Percentiles rank a stretch among this genome's conserved stretches.
phyloP scores from a whole-genome alignment of 495 filamentous ascomycete genomes.

The Sphaerosporella brunnea region DNA sequence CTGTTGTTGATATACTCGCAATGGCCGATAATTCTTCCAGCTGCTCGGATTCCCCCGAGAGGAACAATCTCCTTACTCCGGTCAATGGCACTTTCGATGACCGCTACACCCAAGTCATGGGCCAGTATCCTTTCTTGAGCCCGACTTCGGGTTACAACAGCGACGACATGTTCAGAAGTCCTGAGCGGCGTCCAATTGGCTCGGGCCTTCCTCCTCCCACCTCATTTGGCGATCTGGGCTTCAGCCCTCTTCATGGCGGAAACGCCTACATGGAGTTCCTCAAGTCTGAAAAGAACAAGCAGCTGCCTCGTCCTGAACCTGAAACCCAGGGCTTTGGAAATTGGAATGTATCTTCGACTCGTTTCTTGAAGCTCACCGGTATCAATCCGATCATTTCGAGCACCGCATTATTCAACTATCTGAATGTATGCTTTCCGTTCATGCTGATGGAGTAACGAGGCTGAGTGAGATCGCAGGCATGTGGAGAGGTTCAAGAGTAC shows the following conservation, averaged over 20 bases:
- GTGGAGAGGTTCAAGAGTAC: conserved; percentile 6
- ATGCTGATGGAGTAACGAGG: too few species aligned
- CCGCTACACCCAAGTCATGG: conserved; percentile 17
- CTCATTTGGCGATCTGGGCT: background rate
- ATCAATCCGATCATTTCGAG: conserved; percentile 5
- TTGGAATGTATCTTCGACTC: conserved; percentile 5
- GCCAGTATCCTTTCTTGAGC: conserved; percentile 13
- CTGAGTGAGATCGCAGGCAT: too few species aligned
- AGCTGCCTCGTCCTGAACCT: background rate
- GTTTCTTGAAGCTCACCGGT: conserved; percentile 16
- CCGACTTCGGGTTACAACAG: background rate
- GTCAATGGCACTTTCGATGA: conserved; percentile 9
- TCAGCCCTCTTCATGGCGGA: background rate
- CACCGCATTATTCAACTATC: conserved; percentile 9
- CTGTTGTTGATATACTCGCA: too few species aligned
- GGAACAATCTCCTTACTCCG: background rate
- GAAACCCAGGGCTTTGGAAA: too few species aligned
- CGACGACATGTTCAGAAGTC: background rate
- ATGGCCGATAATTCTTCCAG: too few species aligned
- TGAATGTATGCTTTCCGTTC: conserved; percentile 4
- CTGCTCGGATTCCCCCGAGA: too few species aligned
- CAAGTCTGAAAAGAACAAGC: background rate
- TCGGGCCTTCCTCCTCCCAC: background rate
- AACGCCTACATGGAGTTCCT: background rate
- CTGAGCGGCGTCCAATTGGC: background rate